A percentile compares a stretch with the other conserved stretches of the same genome.
phyloP scores from a whole-genome alignment of 1,139 yeast genomes.

The Hansenula sp. region DNA sequence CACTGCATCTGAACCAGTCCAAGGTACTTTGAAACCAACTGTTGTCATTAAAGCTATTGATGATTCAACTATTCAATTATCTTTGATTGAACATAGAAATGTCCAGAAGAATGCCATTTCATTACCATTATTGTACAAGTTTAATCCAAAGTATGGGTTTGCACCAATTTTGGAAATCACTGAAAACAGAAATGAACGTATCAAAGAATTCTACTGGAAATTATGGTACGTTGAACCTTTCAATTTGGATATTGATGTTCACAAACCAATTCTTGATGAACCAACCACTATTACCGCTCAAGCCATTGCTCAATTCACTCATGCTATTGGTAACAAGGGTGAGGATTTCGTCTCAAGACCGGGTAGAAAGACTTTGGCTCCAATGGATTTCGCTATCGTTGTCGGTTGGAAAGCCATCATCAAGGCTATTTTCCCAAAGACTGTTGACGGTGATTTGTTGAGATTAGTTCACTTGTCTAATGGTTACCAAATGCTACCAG shows the following conservation, averaged over 20 bases:
- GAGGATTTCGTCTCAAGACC: slow-evolving; percentile 92
- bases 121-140: slow-evolving; percentile 73
- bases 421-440: slow-evolving; percentile 93
- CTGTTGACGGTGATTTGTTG: slow-evolving; percentile 94
- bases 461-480: slow-evolving; percentile 92
- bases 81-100: slow-evolving; percentile 86
- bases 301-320: slow-evolving; percentile 89
- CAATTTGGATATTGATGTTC: slow-evolving; percentile 60
- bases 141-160: slow-evolving; percentile 82
- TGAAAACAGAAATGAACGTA: slow-evolving; percentile 88
- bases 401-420: slow-evolving; percentile 98
- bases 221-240: slow-evolving; percentile 88
- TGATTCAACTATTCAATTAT: slow-evolving; percentile 54
- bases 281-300: slow-evolving; percentile 66
- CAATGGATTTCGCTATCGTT: slow-evolving; percentile 99
- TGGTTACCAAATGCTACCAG: slow-evolving; percentile 91
- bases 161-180: slow-evolving; percentile 92
- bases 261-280: slow-evolving; percentile 61
- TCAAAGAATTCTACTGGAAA: slow-evolving; percentile 96
- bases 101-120: slow-evolving; percentile 71
- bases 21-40: slow-evolving; percentile 69
- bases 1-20: slow-evolving; percentile 64
- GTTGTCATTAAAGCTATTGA: slow-evolving; percentile 55
- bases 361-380: slow-evolving; percentile 84
- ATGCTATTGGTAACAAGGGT: slow-evolving; percentile 95